Base-by-base conservation (phyloP, 345 rosid species). In the Arabis alpina region DNA sequence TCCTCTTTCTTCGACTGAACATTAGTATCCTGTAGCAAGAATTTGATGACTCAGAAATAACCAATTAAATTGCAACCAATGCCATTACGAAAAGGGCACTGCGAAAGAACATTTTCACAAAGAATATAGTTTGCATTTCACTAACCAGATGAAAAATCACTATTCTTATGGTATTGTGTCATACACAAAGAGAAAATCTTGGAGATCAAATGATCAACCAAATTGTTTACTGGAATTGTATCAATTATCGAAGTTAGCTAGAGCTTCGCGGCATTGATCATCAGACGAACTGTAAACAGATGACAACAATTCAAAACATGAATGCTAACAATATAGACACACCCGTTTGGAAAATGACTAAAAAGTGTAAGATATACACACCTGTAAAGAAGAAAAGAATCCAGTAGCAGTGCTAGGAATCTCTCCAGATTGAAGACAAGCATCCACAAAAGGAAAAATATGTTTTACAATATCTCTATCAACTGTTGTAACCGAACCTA, bases 361-460 rank as follows among this genome's bases (percentile, higher is more conserved):
- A 52, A 44, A 24, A 74, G 36, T 58, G 74, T 67, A 68, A 61
- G 43, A 37, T 66, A 50, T 72, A 64, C 53, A 64, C 53, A 94
- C 98, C 99, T 85, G 82, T 75, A 72, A 64, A 83, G 85, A 50
- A 85, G 82, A 54, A 94, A 63, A 71, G 95, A 82, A 54, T 75
- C 85, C 77, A 94, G 34, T 70, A 94, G 73, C 66, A 85, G 67
- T 34, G 78, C 79, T 70, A 91, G 78, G 83, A 94, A 94, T 58
- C 71, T 87, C 74, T 24, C 83, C 88, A 54, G 81, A 75, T 53
- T 88, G 88, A 54, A 91, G 82, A 76, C 97, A 92, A 66, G 95
- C 82, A 68, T 71, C 72, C 15, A 89, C 85, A 84, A 91, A 92
- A 1, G 92, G 95, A 70, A 88, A 86, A 58, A 91, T 83, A 68